Evolutionary conservation across 2,329 filamentous ascomycete species (phyloP).

Genomic region (Paramyrothecium roridum): DNA sequence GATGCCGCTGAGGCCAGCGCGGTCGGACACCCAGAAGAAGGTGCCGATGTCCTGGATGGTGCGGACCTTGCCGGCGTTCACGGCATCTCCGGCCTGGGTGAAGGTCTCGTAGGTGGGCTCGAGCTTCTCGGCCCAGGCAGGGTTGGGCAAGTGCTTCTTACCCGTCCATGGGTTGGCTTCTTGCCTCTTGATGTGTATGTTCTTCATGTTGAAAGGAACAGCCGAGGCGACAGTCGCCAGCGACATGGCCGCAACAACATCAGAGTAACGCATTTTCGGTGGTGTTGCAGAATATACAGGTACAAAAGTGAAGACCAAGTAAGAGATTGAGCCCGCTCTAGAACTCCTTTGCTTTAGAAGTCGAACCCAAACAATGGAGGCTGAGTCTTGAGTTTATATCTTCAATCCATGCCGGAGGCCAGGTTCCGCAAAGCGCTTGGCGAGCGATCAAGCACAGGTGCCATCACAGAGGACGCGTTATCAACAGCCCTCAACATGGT

Average conservation of each 20-base stretch:
- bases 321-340: not conserved
- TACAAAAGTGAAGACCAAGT: not conserved
- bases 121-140: conserved; percentile 37
- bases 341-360: not conserved
- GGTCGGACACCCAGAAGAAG: conserved; percentile 40
- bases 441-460: not conserved
- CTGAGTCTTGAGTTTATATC: not conserved
- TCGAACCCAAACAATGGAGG: not conserved
- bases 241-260: not conserved
- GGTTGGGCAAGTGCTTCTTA: conserved; percentile 44
- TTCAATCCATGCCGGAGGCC: not conserved
- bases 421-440: not conserved
- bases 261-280: not conserved
- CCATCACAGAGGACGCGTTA: not conserved
- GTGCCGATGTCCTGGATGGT: conserved; percentile 36
- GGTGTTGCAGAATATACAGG: not conserved
- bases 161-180: conserved; percentile 41
- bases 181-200: not conserved
- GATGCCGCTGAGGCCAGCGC: conserved; percentile 31
- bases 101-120: conserved; percentile 34
- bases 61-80: conserved; percentile 33
- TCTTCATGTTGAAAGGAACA: not conserved
- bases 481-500: not conserved
- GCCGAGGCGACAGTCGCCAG: not conserved
- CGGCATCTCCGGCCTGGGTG: conserved; percentile 26